Evolutionary conservation across 2,329 filamentous ascomycete species (phyloP).

Genomic region (Diaporthe velutina): DNA sequence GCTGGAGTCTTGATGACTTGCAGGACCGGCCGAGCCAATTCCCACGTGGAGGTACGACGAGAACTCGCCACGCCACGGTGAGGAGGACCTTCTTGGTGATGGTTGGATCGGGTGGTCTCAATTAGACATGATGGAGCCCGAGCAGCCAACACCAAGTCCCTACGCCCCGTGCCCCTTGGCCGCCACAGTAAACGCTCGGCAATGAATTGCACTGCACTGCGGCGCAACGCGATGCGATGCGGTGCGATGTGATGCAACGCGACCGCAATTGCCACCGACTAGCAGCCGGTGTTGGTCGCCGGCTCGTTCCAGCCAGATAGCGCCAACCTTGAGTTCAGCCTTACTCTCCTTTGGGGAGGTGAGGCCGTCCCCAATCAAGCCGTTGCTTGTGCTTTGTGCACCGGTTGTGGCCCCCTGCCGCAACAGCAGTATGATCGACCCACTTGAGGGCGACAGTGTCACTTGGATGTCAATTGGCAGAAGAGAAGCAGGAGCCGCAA

Average conservation of each 20-base stretch:
- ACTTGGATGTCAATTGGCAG: constrained; percentile 31
- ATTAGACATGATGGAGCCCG: constrained; percentile 5
- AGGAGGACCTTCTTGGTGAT: constrained; percentile 14
- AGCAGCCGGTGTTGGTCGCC: not conserved
- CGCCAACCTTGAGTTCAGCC: constrained; percentile 28
- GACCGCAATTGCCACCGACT: constrained; percentile 12
- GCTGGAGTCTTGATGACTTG: constrained; percentile 27
- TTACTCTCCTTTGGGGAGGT: constrained; percentile 24
- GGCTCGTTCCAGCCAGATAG: constrained; percentile 25
- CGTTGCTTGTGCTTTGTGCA: constrained; percentile 20
- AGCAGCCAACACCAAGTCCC: constrained; percentile 1
- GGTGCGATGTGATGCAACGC: not conserved
- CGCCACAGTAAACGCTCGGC: not conserved
- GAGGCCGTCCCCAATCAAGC: constrained; percentile 28
- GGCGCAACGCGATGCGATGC: not conserved
- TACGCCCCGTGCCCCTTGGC: not conserved
- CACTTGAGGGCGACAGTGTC: constrained; percentile 28
- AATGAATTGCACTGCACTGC: not conserved
- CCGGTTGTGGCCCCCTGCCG: constrained; percentile 17
- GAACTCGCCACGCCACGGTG: constrained; percentile 7
- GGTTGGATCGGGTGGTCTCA: not conserved
- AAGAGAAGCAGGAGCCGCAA: not conserved
- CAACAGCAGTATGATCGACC: constrained; percentile 22
- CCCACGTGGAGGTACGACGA: constrained; percentile 25
- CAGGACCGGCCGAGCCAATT: constrained; percentile 36